Evolutionary conservation across 2,329 filamentous ascomycete genomes (phyloP).

Genomic region (Exophiala xenobiotica): DNA sequence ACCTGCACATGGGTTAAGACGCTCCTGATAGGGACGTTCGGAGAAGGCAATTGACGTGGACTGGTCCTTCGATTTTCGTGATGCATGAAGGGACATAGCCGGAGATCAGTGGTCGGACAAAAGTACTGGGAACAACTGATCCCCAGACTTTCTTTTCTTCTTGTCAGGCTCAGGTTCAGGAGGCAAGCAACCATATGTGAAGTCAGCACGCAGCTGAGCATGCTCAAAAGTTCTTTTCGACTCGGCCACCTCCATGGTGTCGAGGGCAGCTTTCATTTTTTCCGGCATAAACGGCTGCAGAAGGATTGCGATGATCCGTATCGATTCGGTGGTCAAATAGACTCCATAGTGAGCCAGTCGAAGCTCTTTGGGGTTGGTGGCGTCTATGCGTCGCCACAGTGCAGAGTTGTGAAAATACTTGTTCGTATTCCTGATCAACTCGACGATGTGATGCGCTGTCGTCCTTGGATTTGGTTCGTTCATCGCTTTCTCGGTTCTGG

Average conservation of each 20-base stretch:
- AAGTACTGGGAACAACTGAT: slow-evolving; percentile 18
- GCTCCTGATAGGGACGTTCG: no score
- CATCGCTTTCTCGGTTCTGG: slow-evolving; percentile 15
- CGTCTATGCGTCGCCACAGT: slow-evolving; percentile 65
- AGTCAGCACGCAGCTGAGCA: slow-evolving; percentile 64
- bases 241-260: slow-evolving; percentile 70
- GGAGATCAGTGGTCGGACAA: slow-evolving; percentile 22
- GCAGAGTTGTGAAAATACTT: slow-evolving; percentile 61
- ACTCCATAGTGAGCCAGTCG: slow-evolving; percentile 59
- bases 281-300: slow-evolving; percentile 87
- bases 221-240: slow-evolving; percentile 63
- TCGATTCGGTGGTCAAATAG: slow-evolving; percentile 69
- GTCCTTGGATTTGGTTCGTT: slow-evolving; percentile 57
- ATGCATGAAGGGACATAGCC: not conserved
- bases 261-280: slow-evolving; percentile 70
- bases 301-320: slow-evolving; percentile 78
- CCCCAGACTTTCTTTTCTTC: slow-evolving; percentile 22
- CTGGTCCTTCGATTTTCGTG: no score
- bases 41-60: no score
- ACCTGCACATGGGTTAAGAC: no score
- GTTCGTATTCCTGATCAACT: slow-evolving; percentile 65
- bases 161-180: slow-evolving; percentile 42
- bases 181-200: slow-evolving; percentile 61
- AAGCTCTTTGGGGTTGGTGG: slow-evolving; percentile 32
- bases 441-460: slow-evolving; percentile 66